These are phyloP conservation scores for Xylaria bambusicola DNA, from an alignment of 495 filamentous ascomycete species.

Conservation along the genomic window DNA sequence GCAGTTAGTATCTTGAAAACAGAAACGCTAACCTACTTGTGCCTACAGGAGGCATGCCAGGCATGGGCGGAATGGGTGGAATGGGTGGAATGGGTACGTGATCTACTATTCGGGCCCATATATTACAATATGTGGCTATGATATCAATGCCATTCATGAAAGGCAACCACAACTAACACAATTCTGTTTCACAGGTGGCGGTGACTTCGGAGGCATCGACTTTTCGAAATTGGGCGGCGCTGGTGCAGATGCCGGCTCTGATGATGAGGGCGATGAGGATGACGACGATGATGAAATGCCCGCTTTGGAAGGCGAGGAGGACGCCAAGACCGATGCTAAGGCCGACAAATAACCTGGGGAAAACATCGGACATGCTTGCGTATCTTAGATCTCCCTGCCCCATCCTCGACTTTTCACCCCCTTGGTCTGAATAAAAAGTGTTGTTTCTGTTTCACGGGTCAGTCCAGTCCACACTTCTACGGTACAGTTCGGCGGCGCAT, in stretches of 20 bases:
- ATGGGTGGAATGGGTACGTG: conserved; percentile 60
- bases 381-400: conserved; percentile 9
- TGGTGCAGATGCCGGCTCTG: conserved; percentile 56
- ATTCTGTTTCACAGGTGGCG: conserved; percentile 39
- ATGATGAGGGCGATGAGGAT: conserved; percentile 59
- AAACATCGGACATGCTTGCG: background rate
- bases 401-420: background rate
- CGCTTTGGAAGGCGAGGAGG: conserved; percentile 52
- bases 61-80: conserved; percentile 43
- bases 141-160: no score
- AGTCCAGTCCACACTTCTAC: conserved; percentile 10
- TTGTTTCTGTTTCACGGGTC: conserved; percentile 11
- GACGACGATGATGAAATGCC: conserved; percentile 48
- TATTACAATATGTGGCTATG: background rate
- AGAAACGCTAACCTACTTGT: conserved; percentile 21
- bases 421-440: background rate
- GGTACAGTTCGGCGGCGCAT: conserved; percentile 11
- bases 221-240: conserved; percentile 87
- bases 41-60: conserved; percentile 41
- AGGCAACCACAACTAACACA: background rate
- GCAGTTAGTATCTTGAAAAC: background rate
- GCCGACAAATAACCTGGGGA: conserved; percentile 5
- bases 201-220: conserved; percentile 72
- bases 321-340: conserved; percentile 35
- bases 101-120: conserved; percentile 15